These are phyloP conservation scores for Globisporangium uncinulatum DNA, from an alignment of 352 stramenopile species.

Conservation along the genomic window DNA sequence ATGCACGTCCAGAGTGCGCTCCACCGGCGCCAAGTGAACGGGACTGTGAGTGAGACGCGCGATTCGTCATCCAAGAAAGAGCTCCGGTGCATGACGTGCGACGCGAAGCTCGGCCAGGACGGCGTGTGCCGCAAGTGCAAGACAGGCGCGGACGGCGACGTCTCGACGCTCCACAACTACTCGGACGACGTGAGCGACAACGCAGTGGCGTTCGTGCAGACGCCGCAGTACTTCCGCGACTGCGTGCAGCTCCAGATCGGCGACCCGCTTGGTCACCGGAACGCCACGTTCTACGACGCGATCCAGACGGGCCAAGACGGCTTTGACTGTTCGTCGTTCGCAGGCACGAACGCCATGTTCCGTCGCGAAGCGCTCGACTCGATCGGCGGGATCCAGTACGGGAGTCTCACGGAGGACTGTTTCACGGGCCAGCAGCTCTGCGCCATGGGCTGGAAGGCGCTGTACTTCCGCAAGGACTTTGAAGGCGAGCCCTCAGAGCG, in stretches of 20 bases:
- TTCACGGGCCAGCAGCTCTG: constrained; percentile 76
- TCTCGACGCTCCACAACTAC: constrained; percentile 67
- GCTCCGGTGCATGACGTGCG: constrained; percentile 67
- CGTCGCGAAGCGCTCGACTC: constrained; percentile 79
- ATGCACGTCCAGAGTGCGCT: constrained; percentile 74
- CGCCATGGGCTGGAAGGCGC: constrained; percentile 77
- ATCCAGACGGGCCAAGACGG: constrained; percentile 82
- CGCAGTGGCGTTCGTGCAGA: constrained; percentile 75
- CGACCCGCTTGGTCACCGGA: constrained; percentile 76
- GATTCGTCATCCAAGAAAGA: constrained; percentile 52
- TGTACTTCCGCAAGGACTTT: constrained; percentile 88
- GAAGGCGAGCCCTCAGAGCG: constrained; percentile 71
- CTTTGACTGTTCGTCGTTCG: constrained; percentile 76
- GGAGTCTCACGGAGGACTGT: constrained; percentile 77
- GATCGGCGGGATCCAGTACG: constrained; percentile 83
- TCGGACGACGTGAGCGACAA: constrained; percentile 80
- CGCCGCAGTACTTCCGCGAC: constrained; percentile 81
- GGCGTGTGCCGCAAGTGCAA: constrained; percentile 80
- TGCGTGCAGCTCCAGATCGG: constrained; percentile 80
- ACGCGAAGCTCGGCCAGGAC: constrained; percentile 64
- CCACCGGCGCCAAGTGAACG: constrained; percentile 80
- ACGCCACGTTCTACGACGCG: constrained; percentile 80
- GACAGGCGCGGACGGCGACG: constrained; percentile 43
- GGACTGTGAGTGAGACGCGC: constrained; percentile 66
- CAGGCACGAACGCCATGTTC: constrained; percentile 77